phyloP scores from a whole-genome alignment of 257 asterid genomes.

The Jacaranda copaia region DNA sequence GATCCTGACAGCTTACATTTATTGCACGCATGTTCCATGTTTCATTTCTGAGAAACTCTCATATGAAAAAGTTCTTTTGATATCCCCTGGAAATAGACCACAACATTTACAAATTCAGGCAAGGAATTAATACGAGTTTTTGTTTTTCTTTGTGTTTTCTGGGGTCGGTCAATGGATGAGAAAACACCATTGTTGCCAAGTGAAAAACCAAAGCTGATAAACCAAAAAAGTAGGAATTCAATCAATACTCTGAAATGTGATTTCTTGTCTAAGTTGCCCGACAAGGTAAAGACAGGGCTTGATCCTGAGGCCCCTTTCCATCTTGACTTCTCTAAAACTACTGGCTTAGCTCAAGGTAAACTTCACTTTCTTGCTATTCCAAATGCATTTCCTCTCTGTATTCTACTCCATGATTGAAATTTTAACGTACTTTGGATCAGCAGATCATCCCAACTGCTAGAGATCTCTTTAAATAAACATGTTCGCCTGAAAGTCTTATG shows the following conservation, averaged over 20 bases:
- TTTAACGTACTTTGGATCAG: too few relatives aligned
- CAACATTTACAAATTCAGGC: neutral
- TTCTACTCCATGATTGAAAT: too few relatives aligned
- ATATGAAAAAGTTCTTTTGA: neutral
- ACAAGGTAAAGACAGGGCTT: conserved; percentile 53
- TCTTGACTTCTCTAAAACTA: conserved; percentile 50
- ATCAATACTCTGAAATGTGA: conserved; percentile 47
- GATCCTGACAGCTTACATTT: neutral
- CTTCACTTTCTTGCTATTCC: neutral
- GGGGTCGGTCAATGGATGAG: conserved; percentile 45
- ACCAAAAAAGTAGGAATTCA: conserved; percentile 32
- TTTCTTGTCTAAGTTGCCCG: conserved; percentile 77
- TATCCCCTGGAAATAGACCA: too few relatives aligned
- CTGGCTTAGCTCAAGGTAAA: conserved; percentile 58
- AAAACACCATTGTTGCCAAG: conserved; percentile 50
- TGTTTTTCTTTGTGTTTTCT: neutral
- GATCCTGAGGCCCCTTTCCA: conserved; percentile 66
- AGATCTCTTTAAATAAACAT: too few relatives aligned
- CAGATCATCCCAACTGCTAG: too few relatives aligned
- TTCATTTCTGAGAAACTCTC: neutral
- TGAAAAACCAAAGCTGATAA: conserved; percentile 37
- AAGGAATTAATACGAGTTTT: neutral
- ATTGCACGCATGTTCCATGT: neutral
- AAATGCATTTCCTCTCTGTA: neutral
- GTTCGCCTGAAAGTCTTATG: too few relatives aligned